Base-by-base conservation (phyloP, 2,329 filamentous ascomycete species). In the Lachnellula suecica region DNA sequence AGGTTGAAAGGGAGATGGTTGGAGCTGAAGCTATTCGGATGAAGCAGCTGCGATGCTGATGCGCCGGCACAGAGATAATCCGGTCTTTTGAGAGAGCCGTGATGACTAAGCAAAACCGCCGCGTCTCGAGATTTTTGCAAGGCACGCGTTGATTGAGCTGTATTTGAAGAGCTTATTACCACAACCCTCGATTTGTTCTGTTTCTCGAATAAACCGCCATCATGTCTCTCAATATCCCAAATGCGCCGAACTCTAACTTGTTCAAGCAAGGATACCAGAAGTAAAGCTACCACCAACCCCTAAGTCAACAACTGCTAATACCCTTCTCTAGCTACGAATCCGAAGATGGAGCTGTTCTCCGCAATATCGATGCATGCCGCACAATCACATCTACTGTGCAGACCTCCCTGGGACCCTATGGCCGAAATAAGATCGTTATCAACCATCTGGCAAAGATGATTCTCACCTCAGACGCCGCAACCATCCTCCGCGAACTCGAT, bases 371-470 rank as follows among this genome's bases (percentile, higher is more conserved):
- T 70, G 94, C 95, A 71, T 99, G 94, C 79, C 85, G 92, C 61
- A 90, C 94, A 62, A 97, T 99, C 73, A 86, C 94, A 53, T 89
- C 89, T 66, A 99, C 94, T 47, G 94, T 99, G 45, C 91, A 96
- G 79, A 97, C 94, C 52, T 97, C 94, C 42, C 83, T 99, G 31
- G 95, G 94, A 47, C 94, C 94, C 55, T 97, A 96, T 74, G 94
- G 94, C 68, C 89, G 94, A 74, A 99, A 99, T 81, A 99, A 99
- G 79, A 92, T 99, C 70, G 91, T 99, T 77, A 97, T 99, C 81
- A 99, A 99, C 80, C 95, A 99, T 77, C 82, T 99, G 59, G 91
- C 96, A 74, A 99, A 99, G 82, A 97, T 99, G 94, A 96, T 97
- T 66, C 81, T 99, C 60, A 99, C 95, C 64, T 97, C 92, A 56